Percentiles rank a stretch among this genome's conserved stretches.
phyloP scores from a whole-genome alignment of 495 filamentous ascomycete genomes.

The Melanomma pulvis-pyrius region DNA sequence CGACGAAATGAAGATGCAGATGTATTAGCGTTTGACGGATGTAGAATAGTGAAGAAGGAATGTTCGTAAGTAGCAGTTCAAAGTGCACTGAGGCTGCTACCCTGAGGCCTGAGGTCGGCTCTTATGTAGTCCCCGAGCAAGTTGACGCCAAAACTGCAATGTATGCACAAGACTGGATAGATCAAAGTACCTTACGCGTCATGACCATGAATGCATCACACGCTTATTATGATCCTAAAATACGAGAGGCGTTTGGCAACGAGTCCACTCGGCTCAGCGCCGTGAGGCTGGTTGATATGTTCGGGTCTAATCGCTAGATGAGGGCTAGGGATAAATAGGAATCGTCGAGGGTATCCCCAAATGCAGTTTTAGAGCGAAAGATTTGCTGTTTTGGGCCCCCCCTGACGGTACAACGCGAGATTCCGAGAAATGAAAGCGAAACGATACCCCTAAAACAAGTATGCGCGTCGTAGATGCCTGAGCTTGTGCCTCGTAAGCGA shows the following conservation, averaged over 20 bases:
- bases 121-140: slow-evolving; percentile 4
- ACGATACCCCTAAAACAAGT: no score
- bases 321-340: not conserved
- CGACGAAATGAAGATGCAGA: not conserved
- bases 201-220: slow-evolving; percentile 26
- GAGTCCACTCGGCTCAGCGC: slow-evolving; percentile 11
- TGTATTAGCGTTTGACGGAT: not conserved
- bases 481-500: no score
- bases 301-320: not conserved
- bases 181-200: slow-evolving; percentile 24
- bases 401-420: not conserved
- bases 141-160: not conserved
- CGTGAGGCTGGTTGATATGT: slow-evolving; percentile 12
- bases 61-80: not conserved
- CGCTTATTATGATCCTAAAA: slow-evolving; percentile 17
- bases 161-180: not conserved
- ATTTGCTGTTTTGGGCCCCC: not conserved
- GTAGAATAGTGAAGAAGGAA: not conserved
- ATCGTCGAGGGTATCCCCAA: not conserved
- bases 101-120: slow-evolving; percentile 12
- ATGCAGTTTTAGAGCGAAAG: not conserved
- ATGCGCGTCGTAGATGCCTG: no score
- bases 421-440: not conserved
- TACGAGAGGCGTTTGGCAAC: slow-evolving; percentile 7
- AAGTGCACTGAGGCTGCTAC: not conserved